phyloP scores from a whole-genome alignment of 768 basidiomycete species.

The Tylopilus sp. region DNA sequence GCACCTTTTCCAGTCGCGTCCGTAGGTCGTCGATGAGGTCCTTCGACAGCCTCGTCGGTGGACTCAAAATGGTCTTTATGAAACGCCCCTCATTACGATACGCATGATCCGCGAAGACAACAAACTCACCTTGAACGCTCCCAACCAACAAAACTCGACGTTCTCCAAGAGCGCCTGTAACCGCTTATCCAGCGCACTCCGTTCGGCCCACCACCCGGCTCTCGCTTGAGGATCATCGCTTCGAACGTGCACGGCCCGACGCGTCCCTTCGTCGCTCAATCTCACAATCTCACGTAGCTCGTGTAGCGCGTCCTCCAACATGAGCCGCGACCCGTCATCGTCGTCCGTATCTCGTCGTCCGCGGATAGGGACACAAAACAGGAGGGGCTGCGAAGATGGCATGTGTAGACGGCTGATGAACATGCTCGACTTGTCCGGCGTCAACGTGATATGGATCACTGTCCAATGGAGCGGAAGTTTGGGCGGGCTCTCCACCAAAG shows the following conservation, averaged over 20 bases:
- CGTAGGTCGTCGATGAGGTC: conserved; percentile 57
- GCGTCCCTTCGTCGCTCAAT: conserved; percentile 74
- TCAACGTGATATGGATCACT: conserved; percentile 77
- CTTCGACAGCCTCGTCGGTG: conserved; percentile 39
- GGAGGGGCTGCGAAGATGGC: conserved; percentile 51
- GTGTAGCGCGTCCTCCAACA: conserved; percentile 65
- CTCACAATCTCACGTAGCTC: conserved; percentile 80
- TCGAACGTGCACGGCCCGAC: conserved; percentile 67
- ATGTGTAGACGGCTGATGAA: conserved; percentile 78
- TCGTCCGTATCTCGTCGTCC: conserved; percentile 74
- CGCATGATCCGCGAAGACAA: not conserved
- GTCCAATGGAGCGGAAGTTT: conserved; percentile 77
- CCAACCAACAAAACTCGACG: conserved; percentile 96
- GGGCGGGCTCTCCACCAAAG: conserved; percentile 41
- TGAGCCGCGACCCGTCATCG: conserved; percentile 68
- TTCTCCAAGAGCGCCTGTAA: conserved; percentile 72
- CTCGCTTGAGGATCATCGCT: conserved; percentile 62
- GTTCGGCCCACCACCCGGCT: conserved; percentile 82
- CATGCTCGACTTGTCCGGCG: conserved; percentile 78
- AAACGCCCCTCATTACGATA: not conserved
- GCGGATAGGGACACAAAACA: conserved; percentile 88
- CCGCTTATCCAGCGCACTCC: conserved; percentile 71
- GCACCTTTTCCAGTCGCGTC: conserved; percentile 68
- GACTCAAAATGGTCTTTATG: conserved; percentile 58
- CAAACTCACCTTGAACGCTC: conserved; percentile 84